Evolutionary conservation across 2,329 filamentous ascomycete species (phyloP).

Genomic region (Neurospora sp.): DNA sequence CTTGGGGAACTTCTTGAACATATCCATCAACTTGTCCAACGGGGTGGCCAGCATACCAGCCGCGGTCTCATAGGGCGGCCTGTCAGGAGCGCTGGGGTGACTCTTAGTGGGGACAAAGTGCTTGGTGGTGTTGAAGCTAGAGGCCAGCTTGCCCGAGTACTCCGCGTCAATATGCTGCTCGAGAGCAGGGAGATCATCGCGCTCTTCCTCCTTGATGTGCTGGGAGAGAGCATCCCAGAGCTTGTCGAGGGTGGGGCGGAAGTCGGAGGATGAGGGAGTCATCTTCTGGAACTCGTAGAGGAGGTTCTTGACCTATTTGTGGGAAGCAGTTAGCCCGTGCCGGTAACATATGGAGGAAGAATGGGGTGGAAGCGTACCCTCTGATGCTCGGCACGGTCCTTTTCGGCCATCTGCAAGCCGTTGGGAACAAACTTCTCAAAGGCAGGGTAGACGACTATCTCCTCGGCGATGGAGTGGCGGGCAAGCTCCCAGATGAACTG

Average conservation of each 20-base stretch:
- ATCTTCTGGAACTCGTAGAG: conserved; percentile 40
- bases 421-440: conserved; percentile 36
- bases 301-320: conserved; percentile 37
- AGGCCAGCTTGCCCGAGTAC: conserved; percentile 27
- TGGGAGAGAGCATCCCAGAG: conserved; percentile 28
- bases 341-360: neutral
- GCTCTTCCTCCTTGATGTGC: conserved; percentile 43
- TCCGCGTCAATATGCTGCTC: conserved; percentile 31
- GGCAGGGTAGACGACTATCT: conserved; percentile 43
- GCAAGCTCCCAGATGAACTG: conserved; percentile 39
- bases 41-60: conserved; percentile 44
- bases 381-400: conserved; percentile 38
- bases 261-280: conserved; percentile 28
- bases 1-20: conserved; percentile 35
- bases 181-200: conserved; percentile 36
- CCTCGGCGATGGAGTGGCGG: conserved; percentile 37
- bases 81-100: conserved; percentile 38
- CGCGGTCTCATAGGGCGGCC: conserved; percentile 45
- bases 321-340: neutral
- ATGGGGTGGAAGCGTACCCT: conserved; percentile 16
- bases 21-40: conserved; percentile 45
- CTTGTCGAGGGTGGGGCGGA: conserved; percentile 24
- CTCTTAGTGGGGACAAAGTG: conserved; percentile 40
- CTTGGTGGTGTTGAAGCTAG: conserved; percentile 40
- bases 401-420: conserved; percentile 34